A percentile compares a stretch with the other conserved stretches of the same genome.
Conservation (phyloP, 2,329 filamentous ascomycete genomes). For the Lasiodiplodia sp. region DNA sequence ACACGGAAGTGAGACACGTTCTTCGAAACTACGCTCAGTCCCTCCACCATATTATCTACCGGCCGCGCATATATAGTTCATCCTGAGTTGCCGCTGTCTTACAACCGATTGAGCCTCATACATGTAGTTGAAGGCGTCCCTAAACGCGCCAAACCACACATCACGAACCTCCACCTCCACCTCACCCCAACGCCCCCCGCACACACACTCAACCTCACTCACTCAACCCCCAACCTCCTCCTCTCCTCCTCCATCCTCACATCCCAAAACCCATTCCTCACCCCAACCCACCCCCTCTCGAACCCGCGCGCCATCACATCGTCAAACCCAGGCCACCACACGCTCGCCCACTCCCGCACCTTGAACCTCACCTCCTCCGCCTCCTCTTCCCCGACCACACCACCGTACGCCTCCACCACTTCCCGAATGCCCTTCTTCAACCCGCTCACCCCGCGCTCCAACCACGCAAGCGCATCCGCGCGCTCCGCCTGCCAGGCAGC, state of each 20-base stretch:
- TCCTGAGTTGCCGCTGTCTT: no score
- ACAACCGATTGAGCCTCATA: no score
- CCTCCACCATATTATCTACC: no score
- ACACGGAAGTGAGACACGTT: no score
- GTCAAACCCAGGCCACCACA: background rate
- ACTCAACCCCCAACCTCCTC: background rate
- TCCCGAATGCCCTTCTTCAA: background rate
- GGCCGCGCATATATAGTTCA: no score
- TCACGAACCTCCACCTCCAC: no score
- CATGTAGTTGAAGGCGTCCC: no score
- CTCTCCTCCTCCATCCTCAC: background rate
- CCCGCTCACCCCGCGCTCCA: background rate
- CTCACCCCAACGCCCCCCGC: no score
- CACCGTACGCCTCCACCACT: background rate
- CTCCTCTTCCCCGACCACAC: background rate
- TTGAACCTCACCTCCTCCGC: background rate
- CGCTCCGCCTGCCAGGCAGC: background rate
- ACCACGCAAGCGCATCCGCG: background rate
- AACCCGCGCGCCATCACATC: background rate
- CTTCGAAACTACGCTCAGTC: no score
- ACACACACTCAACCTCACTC: no score
- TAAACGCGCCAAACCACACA: no score
- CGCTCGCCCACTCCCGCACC: background rate
- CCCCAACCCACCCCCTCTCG: background rate
- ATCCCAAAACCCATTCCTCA: background rate